Percentiles rank a stretch among this genome's conserved stretches.
These are phyloP conservation scores for Decorospora gaudefroyi DNA, from an alignment of 2,329 filamentous ascomycete genomes.

Conservation along the genomic window DNA sequence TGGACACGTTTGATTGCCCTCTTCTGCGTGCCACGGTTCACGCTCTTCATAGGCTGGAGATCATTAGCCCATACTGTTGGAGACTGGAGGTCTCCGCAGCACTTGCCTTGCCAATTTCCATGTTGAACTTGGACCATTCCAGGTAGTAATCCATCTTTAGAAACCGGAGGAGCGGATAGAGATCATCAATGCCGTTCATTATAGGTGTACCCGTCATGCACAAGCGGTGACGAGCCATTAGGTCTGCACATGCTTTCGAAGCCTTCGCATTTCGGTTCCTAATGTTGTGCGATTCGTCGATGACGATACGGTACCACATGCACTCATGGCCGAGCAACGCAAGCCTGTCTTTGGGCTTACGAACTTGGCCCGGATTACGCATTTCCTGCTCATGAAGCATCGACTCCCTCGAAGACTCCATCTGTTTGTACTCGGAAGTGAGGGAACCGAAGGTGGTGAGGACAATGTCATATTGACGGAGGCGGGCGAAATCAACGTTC, in stretches of 20 bases:
- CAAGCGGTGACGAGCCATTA: slow-evolving; percentile 68
- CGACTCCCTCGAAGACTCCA: slow-evolving; percentile 56
- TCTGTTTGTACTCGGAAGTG: slow-evolving; percentile 67
- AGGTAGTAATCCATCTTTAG: slow-evolving; percentile 76
- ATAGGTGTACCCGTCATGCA: slow-evolving; percentile 83
- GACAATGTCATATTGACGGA: slow-evolving; percentile 73
- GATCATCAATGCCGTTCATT: slow-evolving; percentile 82
- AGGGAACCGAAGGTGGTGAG: slow-evolving; percentile 79
- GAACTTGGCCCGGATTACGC: slow-evolving; percentile 29
- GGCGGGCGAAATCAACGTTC: slow-evolving; percentile 59
- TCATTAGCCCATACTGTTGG: not conserved
- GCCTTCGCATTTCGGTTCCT: slow-evolving; percentile 71
- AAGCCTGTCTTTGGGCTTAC: slow-evolving; percentile 30
- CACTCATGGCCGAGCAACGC: slow-evolving; percentile 62
- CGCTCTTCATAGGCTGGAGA: slow-evolving; percentile 49
- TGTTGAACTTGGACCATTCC: slow-evolving; percentile 64
- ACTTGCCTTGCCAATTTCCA: slow-evolving; percentile 55
- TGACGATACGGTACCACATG: slow-evolving; percentile 66
- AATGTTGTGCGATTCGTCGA: slow-evolving; percentile 81
- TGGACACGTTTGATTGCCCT: slow-evolving; percentile 72
- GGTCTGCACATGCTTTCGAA: slow-evolving; percentile 62
- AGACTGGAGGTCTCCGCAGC: not conserved
- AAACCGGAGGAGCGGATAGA: slow-evolving; percentile 78
- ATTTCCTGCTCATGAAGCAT: slow-evolving; percentile 52
- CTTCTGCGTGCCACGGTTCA: slow-evolving; percentile 38